These are phyloP conservation scores for Sporobolomyces roseus DNA, from an alignment of 768 basidiomycete species.

Conservation along the genomic window DNA sequence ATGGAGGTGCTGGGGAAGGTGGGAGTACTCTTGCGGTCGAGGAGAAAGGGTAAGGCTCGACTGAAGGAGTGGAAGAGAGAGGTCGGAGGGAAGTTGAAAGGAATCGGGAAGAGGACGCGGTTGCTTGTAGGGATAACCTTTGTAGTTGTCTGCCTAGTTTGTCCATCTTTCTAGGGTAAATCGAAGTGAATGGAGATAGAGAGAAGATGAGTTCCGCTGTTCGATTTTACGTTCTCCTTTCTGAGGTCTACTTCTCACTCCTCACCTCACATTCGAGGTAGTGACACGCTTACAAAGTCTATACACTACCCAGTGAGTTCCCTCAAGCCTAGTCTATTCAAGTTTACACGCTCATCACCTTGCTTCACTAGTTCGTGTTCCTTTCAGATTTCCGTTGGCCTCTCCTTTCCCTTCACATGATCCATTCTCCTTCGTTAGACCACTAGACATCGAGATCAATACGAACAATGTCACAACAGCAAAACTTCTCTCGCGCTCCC, in stretches of 20 bases:
- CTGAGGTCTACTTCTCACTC: neutral
- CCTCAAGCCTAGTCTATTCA: too few relatives aligned
- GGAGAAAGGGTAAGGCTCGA: slow-evolving; percentile 26
- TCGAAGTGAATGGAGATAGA: neutral
- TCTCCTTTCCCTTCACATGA: neutral
- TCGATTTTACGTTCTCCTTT: neutral
- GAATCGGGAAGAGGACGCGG: neutral
- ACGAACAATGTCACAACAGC: neutral
- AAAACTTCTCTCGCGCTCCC: slow-evolving; percentile 13
- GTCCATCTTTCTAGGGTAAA: neutral
- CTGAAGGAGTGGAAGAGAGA: neutral
- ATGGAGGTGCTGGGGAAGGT: neutral
- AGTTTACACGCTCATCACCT: slow-evolving; percentile 13
- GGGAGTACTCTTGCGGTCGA: slow-evolving; percentile 11
- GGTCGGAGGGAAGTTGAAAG: neutral
- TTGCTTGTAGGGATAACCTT: neutral
- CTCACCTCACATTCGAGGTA: neutral
- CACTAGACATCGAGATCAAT: neutral
- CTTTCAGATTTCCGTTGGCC: neutral
- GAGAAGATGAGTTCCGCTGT: neutral
- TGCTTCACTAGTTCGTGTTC: neutral
- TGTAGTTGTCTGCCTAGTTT: neutral
- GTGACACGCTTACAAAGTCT: neutral
- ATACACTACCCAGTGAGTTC: neutral
- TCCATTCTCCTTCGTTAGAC: neutral